Evolutionary conservation across 1,284 basidiomycete genomes (phyloP), one percentile per base, ranked within the genome.

Genomic region (Coniophora puteana): DNA sequence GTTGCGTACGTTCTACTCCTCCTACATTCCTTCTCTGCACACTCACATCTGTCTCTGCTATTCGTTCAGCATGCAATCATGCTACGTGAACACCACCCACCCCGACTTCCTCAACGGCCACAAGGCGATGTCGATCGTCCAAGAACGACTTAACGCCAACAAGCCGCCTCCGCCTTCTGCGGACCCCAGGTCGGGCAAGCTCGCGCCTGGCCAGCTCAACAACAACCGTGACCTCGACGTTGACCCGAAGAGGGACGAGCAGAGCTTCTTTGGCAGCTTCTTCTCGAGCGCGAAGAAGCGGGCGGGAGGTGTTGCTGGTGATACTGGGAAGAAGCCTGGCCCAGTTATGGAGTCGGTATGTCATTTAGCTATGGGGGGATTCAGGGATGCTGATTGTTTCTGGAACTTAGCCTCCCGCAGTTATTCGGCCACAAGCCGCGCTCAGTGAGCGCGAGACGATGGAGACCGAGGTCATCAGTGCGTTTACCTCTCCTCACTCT

Each of bases 381-480:
- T 29, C 32, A 10, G 13, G 1, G 7, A n/a, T 25, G 14, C 22
- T 44, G 18, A 32, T 17, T 10, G 7, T 5, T 25, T 21, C 21
- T 28, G 37, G 26, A 14, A 16, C 18, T 33, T 52, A 80, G 62
- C 95, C 96, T 26, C 94, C 96, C n/a, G 65, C 84, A 0, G 71
- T 88, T 37, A 94, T 99, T 59, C 84, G 89, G 55, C 95, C 96
- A 6, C 90, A 95, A 51, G 82, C 86, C n/a, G 88, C 89, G 18
- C 71, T 99, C 53, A 97, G 80, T 57, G 95, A 99, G 55, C 79
- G 96, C 45, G 96, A 99, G 71, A 83, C 87, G 35, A 93, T 98
- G 83, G 96, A 99, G 68, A 98, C 95, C 4, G 96, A 99, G 59
- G 94, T 99, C 47, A 99, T 99, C 80, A 99, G 91, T 93, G 64